Evolutionary conservation across 1,284 basidiomycete genomes (phyloP).

Genomic region (Phenoliferia sp.): DNA sequence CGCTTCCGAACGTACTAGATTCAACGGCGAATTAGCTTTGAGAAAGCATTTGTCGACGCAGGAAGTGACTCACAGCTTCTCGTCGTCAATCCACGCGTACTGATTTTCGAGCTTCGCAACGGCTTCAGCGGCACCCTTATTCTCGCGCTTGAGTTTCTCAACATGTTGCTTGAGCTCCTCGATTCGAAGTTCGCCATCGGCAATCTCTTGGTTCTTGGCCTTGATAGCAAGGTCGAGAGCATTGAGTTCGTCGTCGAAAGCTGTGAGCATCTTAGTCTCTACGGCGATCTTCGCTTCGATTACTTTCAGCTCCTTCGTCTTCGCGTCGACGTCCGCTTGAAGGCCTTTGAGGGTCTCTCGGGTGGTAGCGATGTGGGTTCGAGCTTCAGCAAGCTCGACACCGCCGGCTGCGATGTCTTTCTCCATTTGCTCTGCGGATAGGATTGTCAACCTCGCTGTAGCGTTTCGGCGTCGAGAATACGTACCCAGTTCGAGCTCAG

Average conservation of each 20-base stretch:
- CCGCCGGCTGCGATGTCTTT: slow-evolving; percentile 64
- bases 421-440: slow-evolving; percentile 65
- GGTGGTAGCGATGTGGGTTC: slow-evolving; percentile 56
- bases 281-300: slow-evolving; percentile 70
- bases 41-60: not conserved
- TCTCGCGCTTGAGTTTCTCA: slow-evolving; percentile 49
- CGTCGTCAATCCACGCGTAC: slow-evolving; percentile 82
- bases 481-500: slow-evolving; percentile 76
- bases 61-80: slow-evolving; percentile 66
- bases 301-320: slow-evolving; percentile 18
- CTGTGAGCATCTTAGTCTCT: slow-evolving; percentile 76
- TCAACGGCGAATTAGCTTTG: too few species aligned
- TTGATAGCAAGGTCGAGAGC: slow-evolving; percentile 76
- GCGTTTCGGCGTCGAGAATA: slow-evolving; percentile 12
- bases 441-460: not conserved
- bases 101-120: slow-evolving; percentile 63
- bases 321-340: slow-evolving; percentile 55
- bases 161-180: slow-evolving; percentile 57
- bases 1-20: slow-evolving; percentile 67
- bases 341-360: slow-evolving; percentile 58
- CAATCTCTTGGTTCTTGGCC: slow-evolving; percentile 68
- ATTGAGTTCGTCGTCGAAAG: slow-evolving; percentile 82
- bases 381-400: slow-evolving; percentile 59
- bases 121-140: slow-evolving; percentile 37
- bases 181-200: slow-evolving; percentile 65